Percentiles rank a stretch among this genome's conserved stretches.
phyloP scores from a whole-genome alignment of 73 alveolate genomes.

The Tetrahymena malaccensis region DNA sequence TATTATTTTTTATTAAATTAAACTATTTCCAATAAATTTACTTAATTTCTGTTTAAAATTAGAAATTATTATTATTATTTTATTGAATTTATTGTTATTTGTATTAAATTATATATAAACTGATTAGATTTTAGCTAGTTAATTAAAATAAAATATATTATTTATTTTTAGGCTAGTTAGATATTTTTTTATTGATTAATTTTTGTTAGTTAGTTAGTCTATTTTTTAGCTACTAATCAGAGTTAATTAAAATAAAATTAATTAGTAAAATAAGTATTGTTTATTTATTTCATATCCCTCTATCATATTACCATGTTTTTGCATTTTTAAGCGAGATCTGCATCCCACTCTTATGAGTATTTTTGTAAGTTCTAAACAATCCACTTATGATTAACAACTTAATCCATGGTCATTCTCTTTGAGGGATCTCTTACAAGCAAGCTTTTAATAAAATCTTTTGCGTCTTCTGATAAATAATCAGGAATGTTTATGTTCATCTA shows the following conservation, averaged over 20 bases:
- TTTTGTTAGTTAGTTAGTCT: too few species aligned
- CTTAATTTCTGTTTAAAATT: too few species aligned
- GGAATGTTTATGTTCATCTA: not conserved
- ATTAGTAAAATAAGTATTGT: not conserved
- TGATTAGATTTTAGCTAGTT: not conserved
- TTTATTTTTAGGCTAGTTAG: not conserved
- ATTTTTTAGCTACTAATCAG: not conserved
- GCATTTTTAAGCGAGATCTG: not conserved
- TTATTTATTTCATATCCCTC: not conserved
- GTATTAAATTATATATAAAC: not conserved
- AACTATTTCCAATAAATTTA: not conserved
- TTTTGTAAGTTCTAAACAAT: slow-evolving; percentile 2
- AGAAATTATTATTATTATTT: too few species aligned
- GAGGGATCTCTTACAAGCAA: slow-evolving; percentile 36
- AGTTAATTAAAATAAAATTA: not conserved
- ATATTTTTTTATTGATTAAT: too few species aligned
- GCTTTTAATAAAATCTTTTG: slow-evolving; percentile 39
- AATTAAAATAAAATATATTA: too few species aligned
- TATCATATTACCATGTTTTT: not conserved
- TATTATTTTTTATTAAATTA: not conserved
- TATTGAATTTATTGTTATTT: not conserved
- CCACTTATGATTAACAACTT: slow-evolving; percentile 68
- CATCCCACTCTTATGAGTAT: not conserved
- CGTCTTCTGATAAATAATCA: slow-evolving; percentile 45
- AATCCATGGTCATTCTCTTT: slow-evolving; percentile 53